A percentile compares a stretch with the other conserved stretches of the same genome.
These are phyloP conservation scores for Metarhizium robertsii DNA, from an alignment of 2,329 filamentous ascomycete genomes.

Conservation along the genomic window DNA sequence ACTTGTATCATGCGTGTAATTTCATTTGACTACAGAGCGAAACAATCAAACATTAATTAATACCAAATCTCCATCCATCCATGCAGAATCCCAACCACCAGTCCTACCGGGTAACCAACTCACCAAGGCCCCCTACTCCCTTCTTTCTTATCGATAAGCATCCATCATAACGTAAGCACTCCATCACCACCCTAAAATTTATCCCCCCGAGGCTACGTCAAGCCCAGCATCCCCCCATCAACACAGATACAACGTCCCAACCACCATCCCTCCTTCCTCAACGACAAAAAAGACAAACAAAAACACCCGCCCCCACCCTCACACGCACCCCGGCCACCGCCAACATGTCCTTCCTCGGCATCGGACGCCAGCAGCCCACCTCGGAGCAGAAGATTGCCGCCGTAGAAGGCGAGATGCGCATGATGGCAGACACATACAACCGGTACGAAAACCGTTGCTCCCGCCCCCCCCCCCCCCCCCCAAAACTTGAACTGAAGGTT, in stretches of 20 bases:
- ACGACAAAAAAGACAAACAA: background rate
- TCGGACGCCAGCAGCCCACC: constrained; percentile 67
- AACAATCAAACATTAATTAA: too few relatives aligned
- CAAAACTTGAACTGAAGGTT: too few relatives aligned
- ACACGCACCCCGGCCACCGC: constrained; percentile 3
- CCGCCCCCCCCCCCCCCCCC: background rate
- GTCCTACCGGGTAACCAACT: background rate
- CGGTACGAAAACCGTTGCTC: constrained; percentile 47
- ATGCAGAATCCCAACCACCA: background rate
- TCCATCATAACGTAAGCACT: constrained; percentile 15
- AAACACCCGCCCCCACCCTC: background rate
- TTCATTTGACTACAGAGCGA: too few relatives aligned
- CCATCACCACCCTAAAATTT: background rate
- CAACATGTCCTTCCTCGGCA: constrained; percentile 36
- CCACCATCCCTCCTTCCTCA: background rate
- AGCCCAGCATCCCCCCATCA: background rate
- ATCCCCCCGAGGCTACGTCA: background rate
- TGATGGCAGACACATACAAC: constrained; percentile 96
- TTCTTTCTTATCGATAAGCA: background rate
- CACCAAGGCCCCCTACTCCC: too few relatives aligned
- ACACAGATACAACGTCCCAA: constrained; percentile 3
- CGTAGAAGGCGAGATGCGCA: constrained; percentile 94
- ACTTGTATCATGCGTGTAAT: too few relatives aligned
- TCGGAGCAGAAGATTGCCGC: constrained; percentile 96
- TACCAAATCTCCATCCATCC: too few relatives aligned